Evolutionary conservation across 2,329 filamentous ascomycete genomes (phyloP).

Genomic region (Hypoxylon sp.): DNA sequence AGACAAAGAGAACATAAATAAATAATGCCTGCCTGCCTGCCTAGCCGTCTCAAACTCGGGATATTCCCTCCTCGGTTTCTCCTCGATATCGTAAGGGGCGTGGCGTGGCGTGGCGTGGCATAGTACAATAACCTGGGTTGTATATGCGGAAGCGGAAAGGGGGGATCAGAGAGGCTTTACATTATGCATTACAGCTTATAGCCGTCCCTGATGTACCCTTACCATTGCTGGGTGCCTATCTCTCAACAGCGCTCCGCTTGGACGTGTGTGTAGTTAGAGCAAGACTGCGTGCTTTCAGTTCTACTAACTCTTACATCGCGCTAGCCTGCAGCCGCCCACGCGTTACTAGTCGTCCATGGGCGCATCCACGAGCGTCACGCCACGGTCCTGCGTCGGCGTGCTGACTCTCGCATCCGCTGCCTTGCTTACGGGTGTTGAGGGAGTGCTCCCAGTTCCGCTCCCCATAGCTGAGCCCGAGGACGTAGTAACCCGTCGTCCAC

Average conservation of each 20-base stretch:
- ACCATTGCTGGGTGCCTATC: not conserved
- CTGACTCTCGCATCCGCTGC: constrained; percentile 45
- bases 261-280: not conserved
- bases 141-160: constrained; percentile 7
- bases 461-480: constrained; percentile 52
- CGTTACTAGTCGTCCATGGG: constrained; percentile 65
- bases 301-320: not conserved
- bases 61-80: not conserved
- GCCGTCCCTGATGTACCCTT: not conserved
- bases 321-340: constrained; percentile 21
- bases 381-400: constrained; percentile 54
- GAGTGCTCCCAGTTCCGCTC: constrained; percentile 47
- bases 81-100: constrained; percentile 16
- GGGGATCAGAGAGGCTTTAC: constrained; percentile 18
- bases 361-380: constrained; percentile 67
- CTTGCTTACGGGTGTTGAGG: constrained; percentile 50
- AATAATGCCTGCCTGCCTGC: not conserved
- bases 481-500: constrained; percentile 63
- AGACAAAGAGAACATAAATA: constrained; percentile 3
- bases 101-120: constrained; percentile 10
- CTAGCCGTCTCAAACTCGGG: constrained; percentile 2
- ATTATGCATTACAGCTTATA: constrained; percentile 35
- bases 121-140: constrained; percentile 7
- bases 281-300: not conserved
- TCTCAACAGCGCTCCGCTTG: not conserved